Evolutionary conservation across 78 protist genomes (phyloP).

Genomic region (Dictyostelium firmibasis): DNA sequence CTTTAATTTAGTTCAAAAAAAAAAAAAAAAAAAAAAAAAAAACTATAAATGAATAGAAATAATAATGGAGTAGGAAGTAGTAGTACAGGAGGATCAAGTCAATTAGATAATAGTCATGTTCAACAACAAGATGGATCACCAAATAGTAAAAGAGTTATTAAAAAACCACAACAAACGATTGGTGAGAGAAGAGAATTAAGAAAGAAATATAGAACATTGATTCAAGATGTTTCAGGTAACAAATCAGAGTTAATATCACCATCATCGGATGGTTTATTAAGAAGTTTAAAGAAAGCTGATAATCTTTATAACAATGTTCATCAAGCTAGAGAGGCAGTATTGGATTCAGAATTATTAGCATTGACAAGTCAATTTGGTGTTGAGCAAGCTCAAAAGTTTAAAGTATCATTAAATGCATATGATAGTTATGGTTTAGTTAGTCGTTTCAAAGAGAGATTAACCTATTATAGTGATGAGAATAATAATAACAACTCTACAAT

Average conservation of each 20-base stretch:
- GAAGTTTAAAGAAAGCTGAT: neutral
- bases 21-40: neutral
- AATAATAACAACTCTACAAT: neutral
- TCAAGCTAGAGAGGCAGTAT: constrained; percentile 66
- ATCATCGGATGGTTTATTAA: neutral
- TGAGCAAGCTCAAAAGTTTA: constrained; percentile 55
- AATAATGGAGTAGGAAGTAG: too few relatives aligned
- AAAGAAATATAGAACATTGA: constrained; percentile 44
- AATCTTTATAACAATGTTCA: neutral
- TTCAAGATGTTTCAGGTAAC: constrained; percentile 12
- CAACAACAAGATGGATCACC: neutral
- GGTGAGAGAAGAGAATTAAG: constrained; percentile 55
- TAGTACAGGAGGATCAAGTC: too few relatives aligned
- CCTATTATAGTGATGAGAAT: neutral
- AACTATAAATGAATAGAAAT: too few relatives aligned
- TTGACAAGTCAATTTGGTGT: constrained; percentile 44
- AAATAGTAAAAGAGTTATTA: neutral
- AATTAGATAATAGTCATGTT: too few relatives aligned
- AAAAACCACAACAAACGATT: neutral
- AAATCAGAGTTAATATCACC: neutral
- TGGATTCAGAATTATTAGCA: constrained; percentile 55
- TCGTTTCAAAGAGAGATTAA: constrained; percentile 5
- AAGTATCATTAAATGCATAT: constrained; percentile 18
- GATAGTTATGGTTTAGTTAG: constrained; percentile 20
- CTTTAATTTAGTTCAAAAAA: neutral